Evolutionary conservation across 805 yeast species (phyloP), one percentile per base, ranked within the genome.

Genomic region (Brettanomyces sp.): DNA sequence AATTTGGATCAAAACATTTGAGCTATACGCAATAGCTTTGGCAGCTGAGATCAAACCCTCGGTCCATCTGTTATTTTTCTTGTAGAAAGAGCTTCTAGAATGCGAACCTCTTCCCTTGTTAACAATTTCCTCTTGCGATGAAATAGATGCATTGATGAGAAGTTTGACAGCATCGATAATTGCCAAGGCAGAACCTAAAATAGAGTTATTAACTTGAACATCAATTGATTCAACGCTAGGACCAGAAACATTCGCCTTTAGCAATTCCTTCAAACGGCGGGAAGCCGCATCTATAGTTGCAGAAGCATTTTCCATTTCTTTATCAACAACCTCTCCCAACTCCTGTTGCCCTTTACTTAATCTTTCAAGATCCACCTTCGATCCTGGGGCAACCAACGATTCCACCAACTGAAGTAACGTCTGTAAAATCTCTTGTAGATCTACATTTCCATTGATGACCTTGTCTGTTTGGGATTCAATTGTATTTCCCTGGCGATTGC

Each of bases 21-120:
- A 89, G 1, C 95, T 78, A 2, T 77, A 77, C 2, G 95, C 95
- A 36, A 88, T 93, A 1, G 91, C 81, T 55, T 83, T 82, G 1
- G 95, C 87, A 14, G 96, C 96, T 49, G 95, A 84, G 30, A 88
- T 80, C 47, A 88, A 77, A 22, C 96, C 96, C 64, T 89, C 95
- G 0, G 96, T 86, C 96, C 96, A 88, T 56, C 91, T 74, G 63
- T 81, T 88, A 62, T 88, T 85, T 64, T 86, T 87, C 61, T 82
- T 85, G 66, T 89, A 89, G 62, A 82, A 88, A 40, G 84, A 85
- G 12, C 88, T 77, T 47, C 79, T 71, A 1, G 86, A 70, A 41
- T 74, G 78, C 0, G 79, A 62, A 3, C 91, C 91, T 48, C 74
- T 72, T 39, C 86, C 87, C 48, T 75, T 76, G 46, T 78, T 74